These are phyloP conservation scores for Nigrospora oryzae DNA, from an alignment of 2,329 filamentous ascomycete genomes.

Conservation along the genomic window DNA sequence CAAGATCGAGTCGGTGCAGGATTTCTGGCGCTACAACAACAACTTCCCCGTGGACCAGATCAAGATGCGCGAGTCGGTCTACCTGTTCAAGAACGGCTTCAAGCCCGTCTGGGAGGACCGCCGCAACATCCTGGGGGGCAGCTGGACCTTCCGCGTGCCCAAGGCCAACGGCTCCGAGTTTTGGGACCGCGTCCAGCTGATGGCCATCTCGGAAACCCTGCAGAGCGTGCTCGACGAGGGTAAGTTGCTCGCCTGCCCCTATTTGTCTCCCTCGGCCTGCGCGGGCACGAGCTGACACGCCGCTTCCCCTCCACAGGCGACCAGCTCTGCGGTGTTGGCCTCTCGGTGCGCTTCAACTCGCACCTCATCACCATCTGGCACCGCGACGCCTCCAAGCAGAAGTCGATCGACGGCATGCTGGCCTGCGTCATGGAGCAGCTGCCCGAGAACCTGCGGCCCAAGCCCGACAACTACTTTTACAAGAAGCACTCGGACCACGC, in stretches of 20 bases:
- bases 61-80: constrained; percentile 68
- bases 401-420: constrained; percentile 68
- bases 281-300: no score
- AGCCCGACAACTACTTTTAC: constrained; percentile 68
- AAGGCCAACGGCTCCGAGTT: constrained; percentile 66
- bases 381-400: constrained; percentile 72
- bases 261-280: no score
- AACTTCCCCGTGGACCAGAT: constrained; percentile 71
- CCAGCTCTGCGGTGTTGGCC: constrained; percentile 82
- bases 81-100: constrained; percentile 73
- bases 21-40: constrained; percentile 78
- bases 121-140: constrained; percentile 76
- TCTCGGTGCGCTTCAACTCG: constrained; percentile 82
- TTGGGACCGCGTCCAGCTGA: constrained; percentile 73
- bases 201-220: constrained; percentile 76
- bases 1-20: constrained; percentile 72
- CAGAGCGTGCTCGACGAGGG: constrained; percentile 65
- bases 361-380: constrained; percentile 91
- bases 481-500: constrained; percentile 86
- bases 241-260: constrained; percentile 26
- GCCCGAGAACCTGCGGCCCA: constrained; percentile 63
- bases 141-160: constrained; percentile 86
- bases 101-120: constrained; percentile 77
- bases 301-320: constrained; percentile 43
- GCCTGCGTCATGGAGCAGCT: constrained; percentile 66